Percentiles rank a stretch among this genome's conserved stretches.
These are phyloP conservation scores for Stephania cephalantha DNA, from an alignment of 164 flowering plant genomes.

Conservation along the genomic window DNA sequence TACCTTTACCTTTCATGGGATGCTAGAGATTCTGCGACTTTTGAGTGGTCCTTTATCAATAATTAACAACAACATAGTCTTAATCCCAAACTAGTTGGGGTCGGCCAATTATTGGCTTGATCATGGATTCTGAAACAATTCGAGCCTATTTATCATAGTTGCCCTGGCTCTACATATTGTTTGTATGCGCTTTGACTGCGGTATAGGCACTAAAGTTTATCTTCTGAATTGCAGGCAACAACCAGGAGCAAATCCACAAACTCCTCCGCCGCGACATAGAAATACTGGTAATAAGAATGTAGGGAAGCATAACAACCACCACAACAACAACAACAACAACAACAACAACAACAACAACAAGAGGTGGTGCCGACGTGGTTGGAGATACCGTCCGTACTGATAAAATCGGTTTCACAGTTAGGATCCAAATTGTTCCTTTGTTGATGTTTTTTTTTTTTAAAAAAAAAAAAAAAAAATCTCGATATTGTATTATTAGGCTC, in stretches of 20 bases:
- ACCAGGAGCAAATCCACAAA: constrained; percentile 29
- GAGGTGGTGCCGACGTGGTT: constrained; percentile 25
- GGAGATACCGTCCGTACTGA: constrained; percentile 33
- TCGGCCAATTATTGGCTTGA: neutral
- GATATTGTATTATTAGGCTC: neutral
- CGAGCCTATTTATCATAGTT: neutral
- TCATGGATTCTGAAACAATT: neutral
- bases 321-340: neutral
- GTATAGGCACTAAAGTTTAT: neutral
- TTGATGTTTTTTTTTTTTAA: neutral
- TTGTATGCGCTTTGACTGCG: neutral
- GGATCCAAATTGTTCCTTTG: neutral
- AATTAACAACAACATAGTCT: too few species aligned
- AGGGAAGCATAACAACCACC: neutral
- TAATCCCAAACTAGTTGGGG: too few species aligned
- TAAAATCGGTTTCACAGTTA: neutral
- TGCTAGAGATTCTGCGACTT: neutral
- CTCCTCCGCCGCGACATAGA: constrained; percentile 23
- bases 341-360: constrained; percentile 15
- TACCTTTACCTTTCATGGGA: neutral
- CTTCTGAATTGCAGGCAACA: constrained; percentile 33
- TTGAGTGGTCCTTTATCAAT: neutral
- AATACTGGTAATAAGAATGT: constrained; percentile 5
- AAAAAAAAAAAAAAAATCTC: too few species aligned
- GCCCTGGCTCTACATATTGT: neutral